Conservation (phyloP, 2,329 filamentous ascomycete species). For the Thelonectria olida region DNA sequence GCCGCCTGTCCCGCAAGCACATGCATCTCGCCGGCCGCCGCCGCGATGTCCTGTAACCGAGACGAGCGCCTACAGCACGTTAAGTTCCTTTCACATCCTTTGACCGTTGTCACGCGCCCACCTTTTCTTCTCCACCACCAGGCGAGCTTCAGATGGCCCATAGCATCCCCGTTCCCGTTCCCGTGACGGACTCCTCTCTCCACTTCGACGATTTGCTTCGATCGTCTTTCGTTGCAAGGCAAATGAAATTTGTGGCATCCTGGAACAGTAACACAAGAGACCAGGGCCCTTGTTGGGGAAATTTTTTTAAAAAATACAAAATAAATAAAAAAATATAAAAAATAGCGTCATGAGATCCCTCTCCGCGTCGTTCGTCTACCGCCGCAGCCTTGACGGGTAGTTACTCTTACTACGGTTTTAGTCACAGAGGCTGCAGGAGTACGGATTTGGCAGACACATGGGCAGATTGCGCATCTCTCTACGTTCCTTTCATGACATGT, state of each 20-base stretch:
- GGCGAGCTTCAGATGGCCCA: neutral
- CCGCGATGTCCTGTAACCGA: slow-evolving; percentile 11
- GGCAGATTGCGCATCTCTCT: neutral
- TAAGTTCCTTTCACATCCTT: neutral
- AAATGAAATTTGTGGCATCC: no score
- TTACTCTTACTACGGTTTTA: neutral
- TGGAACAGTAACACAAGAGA: no score
- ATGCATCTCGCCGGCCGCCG: no score
- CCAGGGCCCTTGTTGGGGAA: no score
- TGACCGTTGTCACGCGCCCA: neutral
- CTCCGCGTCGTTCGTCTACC: no score
- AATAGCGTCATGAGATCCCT: neutral
- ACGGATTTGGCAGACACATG: neutral
- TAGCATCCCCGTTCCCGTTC: neutral
- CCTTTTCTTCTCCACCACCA: neutral
- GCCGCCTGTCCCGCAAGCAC: no score
- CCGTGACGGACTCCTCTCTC: neutral
- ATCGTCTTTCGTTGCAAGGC: no score
- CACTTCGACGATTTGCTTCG: neutral
- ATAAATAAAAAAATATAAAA: no score
- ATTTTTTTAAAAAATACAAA: no score
- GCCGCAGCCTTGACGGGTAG: neutral
- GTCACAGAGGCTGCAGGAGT: neutral
- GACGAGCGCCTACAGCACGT: neutral
- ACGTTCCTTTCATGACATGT: neutral